A percentile compares a stretch with the other conserved stretches of the same genome.
These are phyloP conservation scores for Suillus hirtellus DNA, from an alignment of 768 basidiomycete genomes.

Conservation along the genomic window DNA sequence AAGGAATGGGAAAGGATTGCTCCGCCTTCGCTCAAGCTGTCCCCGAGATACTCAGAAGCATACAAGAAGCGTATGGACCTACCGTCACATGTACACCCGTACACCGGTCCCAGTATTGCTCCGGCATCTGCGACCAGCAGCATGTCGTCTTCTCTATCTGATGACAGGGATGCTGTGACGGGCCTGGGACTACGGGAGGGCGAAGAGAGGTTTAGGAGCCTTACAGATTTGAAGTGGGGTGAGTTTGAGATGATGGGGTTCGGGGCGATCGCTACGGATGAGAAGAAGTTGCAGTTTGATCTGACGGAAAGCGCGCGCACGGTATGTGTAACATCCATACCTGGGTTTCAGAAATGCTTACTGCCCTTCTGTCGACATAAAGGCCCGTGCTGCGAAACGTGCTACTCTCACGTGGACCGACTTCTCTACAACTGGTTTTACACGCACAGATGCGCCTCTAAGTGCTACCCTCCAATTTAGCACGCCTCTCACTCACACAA, in stretches of 20 bases:
- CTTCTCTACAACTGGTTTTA: slow-evolving; percentile 82
- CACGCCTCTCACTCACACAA: slow-evolving; percentile 51
- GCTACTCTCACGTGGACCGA: slow-evolving; percentile 89
- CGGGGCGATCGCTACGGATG: slow-evolving; percentile 45
- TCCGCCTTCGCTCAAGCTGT: slow-evolving; percentile 56
- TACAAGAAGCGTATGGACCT: slow-evolving; percentile 80
- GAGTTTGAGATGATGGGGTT: slow-evolving; percentile 89
- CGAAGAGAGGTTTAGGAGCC: slow-evolving; percentile 73
- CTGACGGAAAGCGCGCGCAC: slow-evolving; percentile 83
- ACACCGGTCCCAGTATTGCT: slow-evolving; percentile 29
- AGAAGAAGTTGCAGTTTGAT: slow-evolving; percentile 89
- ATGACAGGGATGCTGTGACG: slow-evolving; percentile 32
- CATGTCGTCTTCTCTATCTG: slow-evolving; percentile 35
- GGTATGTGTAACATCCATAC: slow-evolving; percentile 34
- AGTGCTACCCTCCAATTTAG: slow-evolving; percentile 82
- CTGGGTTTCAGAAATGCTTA: slow-evolving; percentile 14
- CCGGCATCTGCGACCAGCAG: slow-evolving; percentile 47
- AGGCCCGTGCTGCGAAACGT: slow-evolving; percentile 74
- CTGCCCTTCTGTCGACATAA: slow-evolving; percentile 2
- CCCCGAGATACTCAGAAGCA: slow-evolving; percentile 70
- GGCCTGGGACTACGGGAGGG: slow-evolving; percentile 42
- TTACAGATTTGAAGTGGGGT: slow-evolving; percentile 90
- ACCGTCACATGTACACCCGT: slow-evolving; percentile 58
- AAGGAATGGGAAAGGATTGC: slow-evolving; percentile 81
- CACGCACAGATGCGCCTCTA: slow-evolving; percentile 73